Evolutionary conservation across 75 land plant genomes (phyloP).

Genomic region (Pseudotsuga menziesii): DNA sequence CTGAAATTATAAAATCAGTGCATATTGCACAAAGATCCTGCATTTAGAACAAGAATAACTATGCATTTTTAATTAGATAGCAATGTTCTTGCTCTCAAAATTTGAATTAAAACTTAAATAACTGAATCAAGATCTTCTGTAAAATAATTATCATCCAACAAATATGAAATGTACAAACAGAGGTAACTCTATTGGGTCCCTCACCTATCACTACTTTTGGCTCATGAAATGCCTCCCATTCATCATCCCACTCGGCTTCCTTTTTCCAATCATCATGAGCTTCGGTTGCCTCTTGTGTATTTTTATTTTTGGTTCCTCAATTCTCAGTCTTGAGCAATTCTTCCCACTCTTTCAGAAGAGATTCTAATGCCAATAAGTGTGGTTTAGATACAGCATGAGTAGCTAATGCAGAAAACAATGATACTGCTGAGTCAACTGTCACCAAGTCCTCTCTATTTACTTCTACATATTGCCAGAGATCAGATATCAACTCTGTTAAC

Average conservation of each 20-base stretch:
- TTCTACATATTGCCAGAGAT: slow-evolving; percentile 41
- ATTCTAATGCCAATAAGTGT: slow-evolving; percentile 38
- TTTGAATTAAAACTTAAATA: too few species aligned
- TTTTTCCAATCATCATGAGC: slow-evolving; percentile 38
- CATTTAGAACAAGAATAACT: too few species aligned
- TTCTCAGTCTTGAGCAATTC: slow-evolving; percentile 38
- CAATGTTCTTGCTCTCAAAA: too few species aligned
- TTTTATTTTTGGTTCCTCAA: slow-evolving; percentile 1
- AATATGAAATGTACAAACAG: slow-evolving; percentile 56
- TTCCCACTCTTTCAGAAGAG: slow-evolving; percentile 83
- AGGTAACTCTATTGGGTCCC: slow-evolving; percentile 6
- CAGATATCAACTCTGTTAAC: slow-evolving; percentile 59
- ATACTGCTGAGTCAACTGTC: slow-evolving; percentile 52
- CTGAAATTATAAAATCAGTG: too few species aligned
- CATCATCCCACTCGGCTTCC: slow-evolving; percentile 72
- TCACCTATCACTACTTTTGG: slow-evolving; percentile 22
- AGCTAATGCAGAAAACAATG: slow-evolving; percentile 54
- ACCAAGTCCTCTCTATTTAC: slow-evolving; percentile 59
- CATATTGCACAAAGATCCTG: too few species aligned
- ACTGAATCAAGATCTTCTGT: too few species aligned
- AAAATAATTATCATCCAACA: slow-evolving; percentile 71
- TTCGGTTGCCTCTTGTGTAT: slow-evolving; percentile 13
- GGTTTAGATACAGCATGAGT: slow-evolving; percentile 23
- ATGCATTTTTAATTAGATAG: too few species aligned
- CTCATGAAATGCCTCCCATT: slow-evolving; percentile 82